Conservation (phyloP, 441 rosid genomes). For the Jatropha podagrica region DNA sequence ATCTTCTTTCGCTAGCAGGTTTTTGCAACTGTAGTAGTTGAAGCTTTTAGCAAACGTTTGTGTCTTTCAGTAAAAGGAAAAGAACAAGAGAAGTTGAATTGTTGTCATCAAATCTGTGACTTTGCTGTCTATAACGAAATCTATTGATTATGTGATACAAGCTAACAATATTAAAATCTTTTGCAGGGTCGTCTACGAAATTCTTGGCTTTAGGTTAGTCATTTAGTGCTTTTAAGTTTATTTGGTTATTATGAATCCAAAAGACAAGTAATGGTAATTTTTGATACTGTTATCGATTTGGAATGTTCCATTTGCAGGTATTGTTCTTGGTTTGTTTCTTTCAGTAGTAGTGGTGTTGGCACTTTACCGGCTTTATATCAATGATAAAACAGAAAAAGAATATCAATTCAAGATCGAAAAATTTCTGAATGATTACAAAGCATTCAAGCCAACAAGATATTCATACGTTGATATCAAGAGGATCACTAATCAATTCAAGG, state of each 20-base stretch:
- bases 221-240: neutral
- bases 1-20: no score
- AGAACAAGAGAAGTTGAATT: no score
- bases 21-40: no score
- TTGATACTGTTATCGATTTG: neutral
- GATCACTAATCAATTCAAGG: neutral
- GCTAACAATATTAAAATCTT: neutral
- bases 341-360: neutral
- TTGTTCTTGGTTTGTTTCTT: neutral
- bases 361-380: neutral
- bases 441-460: neutral
- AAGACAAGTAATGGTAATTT: neutral
- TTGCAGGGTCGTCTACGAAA: conserved; percentile 4
- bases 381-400: neutral
- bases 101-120: neutral
- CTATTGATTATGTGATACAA: neutral
- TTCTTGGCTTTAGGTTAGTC: neutral
- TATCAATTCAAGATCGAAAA: conserved; percentile 16
- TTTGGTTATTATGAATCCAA: neutral
- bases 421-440: neutral
- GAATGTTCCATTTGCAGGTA: conserved; percentile 8
- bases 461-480: neutral
- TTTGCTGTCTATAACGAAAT: neutral
- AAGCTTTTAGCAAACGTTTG: no score
- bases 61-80: no score